Evolutionary conservation across 306 rosid species (phyloP).

Genomic region (Canavalia gladiata): DNA sequence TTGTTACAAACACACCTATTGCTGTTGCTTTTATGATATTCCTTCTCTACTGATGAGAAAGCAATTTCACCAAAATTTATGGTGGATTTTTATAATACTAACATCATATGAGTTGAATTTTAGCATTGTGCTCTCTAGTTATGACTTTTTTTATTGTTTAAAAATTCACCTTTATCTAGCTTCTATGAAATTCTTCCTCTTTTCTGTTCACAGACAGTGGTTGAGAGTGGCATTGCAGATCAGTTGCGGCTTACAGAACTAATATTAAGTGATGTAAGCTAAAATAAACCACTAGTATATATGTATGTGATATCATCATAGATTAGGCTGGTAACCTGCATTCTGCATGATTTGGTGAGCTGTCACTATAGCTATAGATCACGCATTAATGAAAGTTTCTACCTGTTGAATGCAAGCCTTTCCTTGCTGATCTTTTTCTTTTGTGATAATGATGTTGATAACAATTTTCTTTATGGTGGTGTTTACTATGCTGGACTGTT

Average conservation of each 20-base stretch:
- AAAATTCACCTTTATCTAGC: slow-evolving; percentile 17
- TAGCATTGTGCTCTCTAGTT: not conserved
- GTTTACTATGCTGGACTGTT: too few species aligned
- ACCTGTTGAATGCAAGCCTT: not conserved
- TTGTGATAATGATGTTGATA: not conserved
- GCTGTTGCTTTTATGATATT: slow-evolving; percentile 8
- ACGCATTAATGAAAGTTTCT: slow-evolving; percentile 17
- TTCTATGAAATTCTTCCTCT: not conserved
- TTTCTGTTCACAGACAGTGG: slow-evolving; percentile 67
- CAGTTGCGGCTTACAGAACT: slow-evolving; percentile 88
- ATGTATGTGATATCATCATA: slow-evolving; percentile 36
- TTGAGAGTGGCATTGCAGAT: slow-evolving; percentile 84
- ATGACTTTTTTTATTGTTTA: not conserved
- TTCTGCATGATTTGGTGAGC: slow-evolving; percentile 13
- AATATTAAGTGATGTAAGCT: slow-evolving; percentile 83
- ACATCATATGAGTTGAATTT: slow-evolving; percentile 8
- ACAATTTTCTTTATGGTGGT: too few species aligned
- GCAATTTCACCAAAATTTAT: slow-evolving; percentile 10
- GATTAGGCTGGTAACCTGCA: slow-evolving; percentile 35
- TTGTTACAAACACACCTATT: not conserved
- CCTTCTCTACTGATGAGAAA: slow-evolving; percentile 7
- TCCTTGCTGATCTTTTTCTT: not conserved
- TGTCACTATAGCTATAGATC: slow-evolving; percentile 7
- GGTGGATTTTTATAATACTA: slow-evolving; percentile 3
- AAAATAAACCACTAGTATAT: slow-evolving; percentile 19